Evolutionary conservation across 768 basidiomycete genomes (phyloP).

Genomic region (Lyophyllum atratum): DNA sequence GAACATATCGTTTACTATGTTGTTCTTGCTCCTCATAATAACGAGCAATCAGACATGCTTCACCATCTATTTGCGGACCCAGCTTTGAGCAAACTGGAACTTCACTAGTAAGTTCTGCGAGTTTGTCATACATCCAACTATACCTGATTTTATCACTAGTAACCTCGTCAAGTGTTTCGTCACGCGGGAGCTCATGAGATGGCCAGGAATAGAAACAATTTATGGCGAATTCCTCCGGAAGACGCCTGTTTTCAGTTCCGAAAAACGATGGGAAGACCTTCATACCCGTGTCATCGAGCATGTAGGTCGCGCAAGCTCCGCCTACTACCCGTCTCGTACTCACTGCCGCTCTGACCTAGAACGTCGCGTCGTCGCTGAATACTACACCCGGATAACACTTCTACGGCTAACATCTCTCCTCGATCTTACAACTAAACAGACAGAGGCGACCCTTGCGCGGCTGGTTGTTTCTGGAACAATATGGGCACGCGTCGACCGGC

Average conservation of each 20-base stretch:
- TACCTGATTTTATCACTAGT: constrained; percentile 42
- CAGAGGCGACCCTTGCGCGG: constrained; percentile 86
- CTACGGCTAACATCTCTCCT: constrained; percentile 82
- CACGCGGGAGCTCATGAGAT: constrained; percentile 92
- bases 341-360: constrained; percentile 50
- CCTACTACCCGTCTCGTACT: neutral
- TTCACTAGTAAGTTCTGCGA: constrained; percentile 70
- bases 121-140: neutral
- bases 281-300: constrained; percentile 97
- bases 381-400: constrained; percentile 93
- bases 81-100: constrained; percentile 74
- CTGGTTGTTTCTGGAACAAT: constrained; percentile 91
- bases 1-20: constrained; percentile 96
- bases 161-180: constrained; percentile 94
- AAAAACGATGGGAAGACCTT: constrained; percentile 91
- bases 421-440: constrained; percentile 78
- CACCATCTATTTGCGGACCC: constrained; percentile 83
- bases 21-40: constrained; percentile 90
- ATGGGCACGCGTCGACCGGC: constrained; percentile 93
- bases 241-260: constrained; percentile 77
- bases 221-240: constrained; percentile 84
- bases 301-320: constrained; percentile 47
- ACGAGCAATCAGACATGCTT: constrained; percentile 97
- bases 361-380: constrained; percentile 93
- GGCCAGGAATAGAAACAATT: constrained; percentile 89